Percentiles rank a stretch among this genome's conserved stretches.
phyloP scores from a whole-genome alignment of 371 early-diverging fungal genomes.

The Homolaphlyctis polyrhiza region DNA sequence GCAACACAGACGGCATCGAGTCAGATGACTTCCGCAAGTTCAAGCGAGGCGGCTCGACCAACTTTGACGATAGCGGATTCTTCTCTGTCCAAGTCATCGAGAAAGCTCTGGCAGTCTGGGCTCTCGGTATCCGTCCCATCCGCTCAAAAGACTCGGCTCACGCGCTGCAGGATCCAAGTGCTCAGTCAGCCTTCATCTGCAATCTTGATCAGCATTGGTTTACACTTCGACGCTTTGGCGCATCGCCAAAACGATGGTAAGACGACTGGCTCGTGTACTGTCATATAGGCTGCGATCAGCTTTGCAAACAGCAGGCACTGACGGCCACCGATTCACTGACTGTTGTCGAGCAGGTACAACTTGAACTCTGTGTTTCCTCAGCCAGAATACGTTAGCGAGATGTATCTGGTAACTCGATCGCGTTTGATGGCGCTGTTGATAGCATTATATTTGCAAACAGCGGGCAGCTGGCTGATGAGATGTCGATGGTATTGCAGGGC shows the following conservation, averaged over 20 bases:
- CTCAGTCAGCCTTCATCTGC: constrained; percentile 56
- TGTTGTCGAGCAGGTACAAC: constrained; percentile 69
- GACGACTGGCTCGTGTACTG: background rate
- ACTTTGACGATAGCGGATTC: constrained; percentile 77
- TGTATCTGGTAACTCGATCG: too few relatives aligned
- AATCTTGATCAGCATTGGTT: constrained; percentile 61
- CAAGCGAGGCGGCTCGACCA: constrained; percentile 44
- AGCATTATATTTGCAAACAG: background rate
- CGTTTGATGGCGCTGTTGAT: constrained; percentile 7
- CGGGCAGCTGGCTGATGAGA: background rate
- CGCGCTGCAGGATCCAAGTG: constrained; percentile 48
- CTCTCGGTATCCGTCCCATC: constrained; percentile 56
- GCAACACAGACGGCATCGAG: constrained; percentile 18
- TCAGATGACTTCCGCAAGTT: constrained; percentile 29
- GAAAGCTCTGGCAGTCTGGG: constrained; percentile 64
- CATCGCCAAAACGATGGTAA: constrained; percentile 28
- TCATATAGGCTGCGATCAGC: background rate
- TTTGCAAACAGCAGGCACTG: background rate
- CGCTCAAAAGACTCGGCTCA: constrained; percentile 39
- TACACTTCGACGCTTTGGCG: constrained; percentile 61
- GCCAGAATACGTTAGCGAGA: constrained; percentile 58
- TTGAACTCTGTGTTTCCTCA: constrained; percentile 50
- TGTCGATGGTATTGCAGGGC: too few relatives aligned
- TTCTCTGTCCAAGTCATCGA: constrained; percentile 70
- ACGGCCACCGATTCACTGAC: too few relatives aligned